Conservation (phyloP, 768 basidiomycete genomes). For the Tulasnella sp. region DNA sequence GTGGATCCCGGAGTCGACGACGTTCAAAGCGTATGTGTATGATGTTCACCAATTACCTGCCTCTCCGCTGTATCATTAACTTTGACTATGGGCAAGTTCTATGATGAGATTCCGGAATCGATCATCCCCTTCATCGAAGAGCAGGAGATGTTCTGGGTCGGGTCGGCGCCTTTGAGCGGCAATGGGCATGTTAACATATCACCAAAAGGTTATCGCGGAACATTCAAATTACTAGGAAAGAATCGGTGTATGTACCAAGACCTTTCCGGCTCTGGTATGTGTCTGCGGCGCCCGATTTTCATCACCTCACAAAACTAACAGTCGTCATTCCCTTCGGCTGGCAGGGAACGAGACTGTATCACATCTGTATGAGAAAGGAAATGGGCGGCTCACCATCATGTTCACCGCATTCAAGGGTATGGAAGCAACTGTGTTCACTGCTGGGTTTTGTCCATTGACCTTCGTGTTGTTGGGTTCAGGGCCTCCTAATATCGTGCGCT, state of each 20-base stretch:
- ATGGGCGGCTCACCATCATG: constrained; percentile 48
- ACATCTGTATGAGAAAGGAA: constrained; percentile 42
- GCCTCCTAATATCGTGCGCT: constrained; percentile 44
- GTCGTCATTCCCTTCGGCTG: neutral
- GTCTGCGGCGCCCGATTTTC: constrained; percentile 37
- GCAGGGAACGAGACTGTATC: constrained; percentile 42
- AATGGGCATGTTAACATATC: constrained; percentile 58
- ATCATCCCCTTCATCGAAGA: constrained; percentile 45
- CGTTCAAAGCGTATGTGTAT: no score
- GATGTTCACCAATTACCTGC: no score
- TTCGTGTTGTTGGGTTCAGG: neutral
- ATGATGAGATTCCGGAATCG: constrained; percentile 43
- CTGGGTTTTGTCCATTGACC: no score
- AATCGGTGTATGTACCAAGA: constrained; percentile 64
- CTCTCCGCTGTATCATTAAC: no score
- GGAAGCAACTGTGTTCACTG: no score
- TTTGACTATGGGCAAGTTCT: constrained; percentile 43
- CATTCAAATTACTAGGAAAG: constrained; percentile 46
- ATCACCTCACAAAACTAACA: neutral
- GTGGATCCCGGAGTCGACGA: no score
- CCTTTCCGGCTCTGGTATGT: constrained; percentile 36
- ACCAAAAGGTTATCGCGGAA: constrained; percentile 46
- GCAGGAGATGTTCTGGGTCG: constrained; percentile 65
- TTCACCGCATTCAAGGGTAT: constrained; percentile 50
- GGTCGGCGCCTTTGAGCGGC: constrained; percentile 44